Base-by-base conservation (phyloP, 2,329 filamentous ascomycete species). In the Fusarium begoniae region DNA sequence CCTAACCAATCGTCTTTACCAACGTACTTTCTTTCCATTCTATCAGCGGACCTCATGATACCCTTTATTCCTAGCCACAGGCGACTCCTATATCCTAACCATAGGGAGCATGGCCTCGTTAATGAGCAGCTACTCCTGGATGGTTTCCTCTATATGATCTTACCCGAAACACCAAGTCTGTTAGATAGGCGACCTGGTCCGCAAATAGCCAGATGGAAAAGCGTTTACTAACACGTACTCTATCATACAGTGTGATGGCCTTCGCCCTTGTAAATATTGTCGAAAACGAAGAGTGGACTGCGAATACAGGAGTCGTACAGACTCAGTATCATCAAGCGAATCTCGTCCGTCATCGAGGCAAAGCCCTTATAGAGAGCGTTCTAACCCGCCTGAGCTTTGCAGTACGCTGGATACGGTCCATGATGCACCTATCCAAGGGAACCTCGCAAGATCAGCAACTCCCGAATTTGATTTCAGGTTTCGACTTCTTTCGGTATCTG, bases 181-280 rank as follows among this genome's bases (percentile, higher is more conserved):
- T 50, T 15, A 38, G n/a, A 24, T 37, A n/a, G 20, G 14, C 17
- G 7, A 28, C 12, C 6, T 28, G 28, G 32, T 20, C 10, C 44
- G 5, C n/a, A 20, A 38, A 61, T 30, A 24, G 24, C 15, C 30
- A 38, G 22, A 40, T 44, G 6, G 9, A 44, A n/a, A 24, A 10
- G 30, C 20, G 45, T 41, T 44, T 41, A 32, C 63, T 75, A 30
- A 75, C 61, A 47, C 7, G 6, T 18, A 13, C 28, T 37, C 18
- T 35, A 51, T 35, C n/a, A 26, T 22, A 47, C 73, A 91, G 89
- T 91, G 89, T 80, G 89, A 91, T 80, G 89, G 89, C 32, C 77
- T 84, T 53, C 84, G 83, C 58, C 89, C 89, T 43, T 92, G 90
- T 80, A 85, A 85, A 66, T 88, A 87, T 30, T 92, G 90, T 80